Evolutionary conservation across 2,329 filamentous ascomycete species (phyloP).

Genomic region (Fusarium falciforme): DNA sequence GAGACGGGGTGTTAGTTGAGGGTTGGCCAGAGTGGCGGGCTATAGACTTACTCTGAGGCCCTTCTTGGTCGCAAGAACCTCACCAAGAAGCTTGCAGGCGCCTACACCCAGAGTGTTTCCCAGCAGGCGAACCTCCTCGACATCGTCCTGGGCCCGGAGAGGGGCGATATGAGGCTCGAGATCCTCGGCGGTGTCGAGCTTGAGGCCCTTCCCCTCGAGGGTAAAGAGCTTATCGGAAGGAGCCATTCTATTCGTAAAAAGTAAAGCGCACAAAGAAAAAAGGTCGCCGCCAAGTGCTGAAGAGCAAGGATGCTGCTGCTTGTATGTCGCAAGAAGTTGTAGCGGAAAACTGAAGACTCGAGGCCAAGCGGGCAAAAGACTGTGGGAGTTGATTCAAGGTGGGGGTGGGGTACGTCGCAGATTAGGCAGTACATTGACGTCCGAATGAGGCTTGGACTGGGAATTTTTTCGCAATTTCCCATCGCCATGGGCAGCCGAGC

Average conservation of each 20-base stretch:
- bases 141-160: conserved; percentile 76
- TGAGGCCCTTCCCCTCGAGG: conserved; percentile 90
- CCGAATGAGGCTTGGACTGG: conserved; percentile 18
- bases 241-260: conserved; percentile 45
- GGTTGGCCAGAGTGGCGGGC: background rate
- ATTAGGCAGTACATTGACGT: conserved; percentile 29
- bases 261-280: conserved; percentile 11
- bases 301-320: conserved; percentile 9
- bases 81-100: conserved; percentile 86
- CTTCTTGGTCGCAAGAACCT: conserved; percentile 87
- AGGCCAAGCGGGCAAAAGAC: conserved; percentile 31
- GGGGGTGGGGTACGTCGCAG: conserved; percentile 42
- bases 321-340: conserved; percentile 20
- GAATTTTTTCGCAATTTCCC: conserved; percentile 21
- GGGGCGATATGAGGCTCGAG: conserved; percentile 85
- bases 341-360: conserved; percentile 22
- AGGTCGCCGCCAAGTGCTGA: conserved; percentile 9
- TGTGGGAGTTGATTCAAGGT: conserved; percentile 38
- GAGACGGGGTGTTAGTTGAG: conserved; percentile 3
- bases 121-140: conserved; percentile 86
- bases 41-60: conserved; percentile 71
- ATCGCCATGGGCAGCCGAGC: conserved; percentile 21
- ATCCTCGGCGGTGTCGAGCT: conserved; percentile 89
- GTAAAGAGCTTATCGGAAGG: conserved; percentile 77
- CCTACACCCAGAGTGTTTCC: conserved; percentile 94